Percentiles rank a stretch among this genome's conserved stretches.
Evolutionary conservation across 2,329 filamentous ascomycete genomes (phyloP).

Genomic region (Beauveria australis): DNA sequence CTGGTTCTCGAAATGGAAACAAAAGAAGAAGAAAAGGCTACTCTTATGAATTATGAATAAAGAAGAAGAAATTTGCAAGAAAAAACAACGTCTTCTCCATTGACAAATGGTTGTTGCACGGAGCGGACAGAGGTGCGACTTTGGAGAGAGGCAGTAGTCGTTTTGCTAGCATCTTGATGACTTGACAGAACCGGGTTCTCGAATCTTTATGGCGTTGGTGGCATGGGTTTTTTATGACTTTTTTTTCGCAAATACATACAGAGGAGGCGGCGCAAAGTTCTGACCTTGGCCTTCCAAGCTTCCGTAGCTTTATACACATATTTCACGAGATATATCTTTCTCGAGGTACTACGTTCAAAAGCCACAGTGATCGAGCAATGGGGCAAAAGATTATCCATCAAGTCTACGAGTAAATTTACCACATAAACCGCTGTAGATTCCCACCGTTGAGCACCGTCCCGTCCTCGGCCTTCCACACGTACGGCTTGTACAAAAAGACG

Average conservation of each 20-base stretch:
- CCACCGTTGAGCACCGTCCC: constrained; percentile 46
- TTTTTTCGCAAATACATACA: neutral
- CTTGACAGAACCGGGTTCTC: neutral
- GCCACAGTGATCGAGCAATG: neutral
- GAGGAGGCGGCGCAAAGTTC: neutral
- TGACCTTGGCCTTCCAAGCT: neutral
- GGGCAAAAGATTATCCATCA: neutral
- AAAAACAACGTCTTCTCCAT: neutral
- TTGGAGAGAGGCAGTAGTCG: no score
- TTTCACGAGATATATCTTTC: neutral
- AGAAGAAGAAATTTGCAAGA: neutral
- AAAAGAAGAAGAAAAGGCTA: neutral
- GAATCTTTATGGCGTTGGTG: neutral
- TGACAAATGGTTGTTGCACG: no score
- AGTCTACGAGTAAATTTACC: constrained; percentile 36
- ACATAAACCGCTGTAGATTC: constrained; percentile 70
- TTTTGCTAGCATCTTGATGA: neutral
- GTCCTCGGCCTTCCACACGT: constrained; percentile 52
- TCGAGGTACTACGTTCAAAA: neutral
- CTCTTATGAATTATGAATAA: neutral
- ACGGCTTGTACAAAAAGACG: constrained; percentile 61
- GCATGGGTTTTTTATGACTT: neutral
- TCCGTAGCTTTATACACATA: neutral
- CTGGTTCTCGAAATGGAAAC: neutral
- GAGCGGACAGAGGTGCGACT: no score